Conservation (phyloP, 139 green algal species). For the Gonium pectorale region DNA sequence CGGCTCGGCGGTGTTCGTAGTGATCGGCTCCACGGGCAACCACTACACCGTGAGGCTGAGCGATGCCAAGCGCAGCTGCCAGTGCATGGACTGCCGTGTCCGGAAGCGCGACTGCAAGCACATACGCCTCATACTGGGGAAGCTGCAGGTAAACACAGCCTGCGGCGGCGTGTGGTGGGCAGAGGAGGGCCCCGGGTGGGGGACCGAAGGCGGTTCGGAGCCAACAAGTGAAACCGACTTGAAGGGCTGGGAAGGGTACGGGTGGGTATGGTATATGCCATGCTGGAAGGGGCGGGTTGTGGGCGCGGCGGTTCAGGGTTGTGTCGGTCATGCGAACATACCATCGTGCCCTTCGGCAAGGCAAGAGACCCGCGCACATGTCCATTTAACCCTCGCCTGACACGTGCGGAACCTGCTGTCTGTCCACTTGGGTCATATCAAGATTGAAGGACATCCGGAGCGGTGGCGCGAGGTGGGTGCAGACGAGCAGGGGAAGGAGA, state of each 20-base stretch:
- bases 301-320: not conserved
- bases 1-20: constrained; percentile 20
- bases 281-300: not conserved
- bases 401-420: not conserved
- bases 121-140: constrained; percentile 53
- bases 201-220: not conserved
- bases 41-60: constrained; percentile 61
- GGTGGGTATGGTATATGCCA: not conserved
- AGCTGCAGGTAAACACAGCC: constrained; percentile 54
- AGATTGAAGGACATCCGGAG: constrained; percentile 25
- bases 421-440: not conserved
- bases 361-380: not conserved
- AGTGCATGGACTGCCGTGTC: constrained; percentile 65
- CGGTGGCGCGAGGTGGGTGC: constrained; percentile 49
- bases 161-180: not conserved
- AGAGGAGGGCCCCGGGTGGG: not conserved
- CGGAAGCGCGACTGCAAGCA: constrained; percentile 69
- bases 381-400: not conserved
- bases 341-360: not conserved
- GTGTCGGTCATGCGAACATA: not conserved
- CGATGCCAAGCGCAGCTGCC: constrained; percentile 51
- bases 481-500: not conserved
- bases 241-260: not conserved
- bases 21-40: constrained; percentile 54
- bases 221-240: not conserved